Evolutionary conservation across 2,329 filamentous ascomycete species (phyloP).

Genomic region (Trichoderma citrinoviride): DNA sequence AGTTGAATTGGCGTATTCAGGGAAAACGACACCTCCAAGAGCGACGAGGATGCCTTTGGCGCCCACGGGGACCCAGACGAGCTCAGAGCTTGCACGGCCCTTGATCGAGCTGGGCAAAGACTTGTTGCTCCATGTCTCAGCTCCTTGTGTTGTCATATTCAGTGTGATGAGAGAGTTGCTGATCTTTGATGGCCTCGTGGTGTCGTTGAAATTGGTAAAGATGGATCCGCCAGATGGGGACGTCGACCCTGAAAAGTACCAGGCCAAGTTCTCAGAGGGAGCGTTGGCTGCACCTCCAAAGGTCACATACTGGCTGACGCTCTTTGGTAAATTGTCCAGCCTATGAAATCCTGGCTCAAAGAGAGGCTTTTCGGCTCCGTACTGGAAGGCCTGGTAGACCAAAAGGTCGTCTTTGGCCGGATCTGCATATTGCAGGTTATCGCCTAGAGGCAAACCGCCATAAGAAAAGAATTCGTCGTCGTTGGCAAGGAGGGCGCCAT

Average conservation of each 20-base stretch:
- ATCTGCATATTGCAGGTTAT: conserved; percentile 35
- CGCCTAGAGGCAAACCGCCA: conserved; percentile 50
- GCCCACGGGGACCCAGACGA: conserved; percentile 77
- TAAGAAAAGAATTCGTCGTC: conserved; percentile 62
- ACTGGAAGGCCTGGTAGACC: conserved; percentile 52
- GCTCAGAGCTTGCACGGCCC: conserved; percentile 60
- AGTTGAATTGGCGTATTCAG: conserved; percentile 44
- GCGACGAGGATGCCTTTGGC: conserved; percentile 72
- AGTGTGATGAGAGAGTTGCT: conserved; percentile 60
- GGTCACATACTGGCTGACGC: conserved; percentile 60
- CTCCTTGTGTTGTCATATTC: conserved; percentile 53
- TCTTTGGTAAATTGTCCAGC: conserved; percentile 39
- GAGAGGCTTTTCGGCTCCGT: conserved; percentile 44
- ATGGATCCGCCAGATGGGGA: conserved; percentile 51
- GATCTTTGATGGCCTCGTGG: conserved; percentile 41
- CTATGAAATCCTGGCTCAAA: conserved; percentile 46
- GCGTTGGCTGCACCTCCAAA: conserved; percentile 62
- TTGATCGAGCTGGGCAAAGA: conserved; percentile 50
- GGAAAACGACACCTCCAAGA: conserved; percentile 69
- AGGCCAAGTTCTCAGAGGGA: conserved; percentile 68
- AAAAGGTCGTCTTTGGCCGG: conserved; percentile 47
- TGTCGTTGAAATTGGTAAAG: conserved; percentile 38
- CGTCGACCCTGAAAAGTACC: conserved; percentile 66
- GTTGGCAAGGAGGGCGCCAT: conserved; percentile 65
- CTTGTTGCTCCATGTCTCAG: conserved; percentile 55